Percentiles rank a stretch among this genome's conserved stretches.
phyloP scores from a whole-genome alignment of 331 rosid genomes.

The Malus hybrid region DNA sequence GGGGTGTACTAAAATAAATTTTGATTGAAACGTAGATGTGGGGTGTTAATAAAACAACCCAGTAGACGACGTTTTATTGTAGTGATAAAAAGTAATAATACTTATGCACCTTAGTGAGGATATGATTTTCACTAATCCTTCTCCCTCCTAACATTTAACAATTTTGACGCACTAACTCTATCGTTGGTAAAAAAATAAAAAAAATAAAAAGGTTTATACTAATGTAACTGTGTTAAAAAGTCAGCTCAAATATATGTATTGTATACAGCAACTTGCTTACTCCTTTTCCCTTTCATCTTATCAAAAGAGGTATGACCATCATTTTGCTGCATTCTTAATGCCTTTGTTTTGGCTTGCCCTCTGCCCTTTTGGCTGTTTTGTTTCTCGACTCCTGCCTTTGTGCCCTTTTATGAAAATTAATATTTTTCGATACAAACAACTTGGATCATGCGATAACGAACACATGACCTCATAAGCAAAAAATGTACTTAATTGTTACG shows the following conservation, averaged over 20 bases:
- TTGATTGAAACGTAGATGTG: no score
- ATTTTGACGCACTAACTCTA: no score
- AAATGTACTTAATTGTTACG: background rate
- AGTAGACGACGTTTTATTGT: no score
- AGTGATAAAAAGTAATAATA: no score
- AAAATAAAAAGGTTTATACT: no score
- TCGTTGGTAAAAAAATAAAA: no score
- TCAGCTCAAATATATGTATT: background rate
- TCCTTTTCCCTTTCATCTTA: background rate
- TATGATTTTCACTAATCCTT: background rate
- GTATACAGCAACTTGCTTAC: background rate
- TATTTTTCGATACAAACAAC: background rate
- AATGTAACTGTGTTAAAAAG: background rate
- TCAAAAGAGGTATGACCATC: background rate
- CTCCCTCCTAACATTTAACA: no score
- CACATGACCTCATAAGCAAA: background rate
- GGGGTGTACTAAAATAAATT: no score
- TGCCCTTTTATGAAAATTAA: background rate
- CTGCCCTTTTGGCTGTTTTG: background rate
- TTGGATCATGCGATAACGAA: no score
- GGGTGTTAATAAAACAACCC: no score
- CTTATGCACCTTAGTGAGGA: no score
- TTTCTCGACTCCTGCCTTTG: background rate
- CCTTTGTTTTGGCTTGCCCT: background rate
- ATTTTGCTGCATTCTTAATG: background rate